These are phyloP conservation scores for Cordyceps javanica DNA, from an alignment of 2,329 filamentous ascomycete species.

Conservation along the genomic window DNA sequence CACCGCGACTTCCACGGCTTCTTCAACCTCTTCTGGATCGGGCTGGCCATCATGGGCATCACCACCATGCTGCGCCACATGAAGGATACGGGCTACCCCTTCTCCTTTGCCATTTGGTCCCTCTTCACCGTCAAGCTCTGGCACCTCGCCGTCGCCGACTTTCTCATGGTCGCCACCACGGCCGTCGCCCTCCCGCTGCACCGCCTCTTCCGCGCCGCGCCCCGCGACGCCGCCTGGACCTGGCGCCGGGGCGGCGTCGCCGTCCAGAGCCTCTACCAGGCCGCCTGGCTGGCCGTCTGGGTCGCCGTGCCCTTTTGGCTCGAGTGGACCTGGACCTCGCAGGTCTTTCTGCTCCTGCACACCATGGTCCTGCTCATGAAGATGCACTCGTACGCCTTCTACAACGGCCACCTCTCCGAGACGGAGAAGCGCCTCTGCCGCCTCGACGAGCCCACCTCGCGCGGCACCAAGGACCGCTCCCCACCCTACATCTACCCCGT, in stretches of 20 bases:
- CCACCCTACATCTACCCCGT: constrained; percentile 73
- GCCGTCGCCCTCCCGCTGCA: constrained; percentile 69
- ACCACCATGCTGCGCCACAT: constrained; percentile 90
- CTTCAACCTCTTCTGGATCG: constrained; percentile 98
- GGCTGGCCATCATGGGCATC: constrained; percentile 91
- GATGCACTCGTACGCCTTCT: constrained; percentile 97
- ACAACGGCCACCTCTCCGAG: constrained; percentile 90
- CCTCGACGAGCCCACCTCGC: constrained; percentile 67
- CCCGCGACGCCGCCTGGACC: constrained; percentile 47
- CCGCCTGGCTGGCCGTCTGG: constrained; percentile 75
- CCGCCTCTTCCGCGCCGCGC: constrained; percentile 51
- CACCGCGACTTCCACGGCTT: constrained; percentile 95
- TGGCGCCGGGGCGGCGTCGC: constrained; percentile 76
- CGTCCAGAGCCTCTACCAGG: constrained; percentile 77
- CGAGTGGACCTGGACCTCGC: constrained; percentile 93
- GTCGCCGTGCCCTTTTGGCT: constrained; percentile 76
- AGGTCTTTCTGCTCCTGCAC: constrained; percentile 90
- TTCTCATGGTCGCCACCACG: constrained; percentile 76
- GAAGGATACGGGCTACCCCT: constrained; percentile 84
- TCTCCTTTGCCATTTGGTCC: constrained; percentile 81
- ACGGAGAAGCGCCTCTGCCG: constrained; percentile 73
- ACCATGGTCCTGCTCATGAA: constrained; percentile 94
- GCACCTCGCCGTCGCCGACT: constrained; percentile 77
- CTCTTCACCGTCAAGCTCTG: constrained; percentile 84
- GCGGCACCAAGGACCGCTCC: constrained; percentile 49